phyloP scores from a whole-genome alignment of 2,329 filamentous ascomycete species.

The Cytospora mali region DNA sequence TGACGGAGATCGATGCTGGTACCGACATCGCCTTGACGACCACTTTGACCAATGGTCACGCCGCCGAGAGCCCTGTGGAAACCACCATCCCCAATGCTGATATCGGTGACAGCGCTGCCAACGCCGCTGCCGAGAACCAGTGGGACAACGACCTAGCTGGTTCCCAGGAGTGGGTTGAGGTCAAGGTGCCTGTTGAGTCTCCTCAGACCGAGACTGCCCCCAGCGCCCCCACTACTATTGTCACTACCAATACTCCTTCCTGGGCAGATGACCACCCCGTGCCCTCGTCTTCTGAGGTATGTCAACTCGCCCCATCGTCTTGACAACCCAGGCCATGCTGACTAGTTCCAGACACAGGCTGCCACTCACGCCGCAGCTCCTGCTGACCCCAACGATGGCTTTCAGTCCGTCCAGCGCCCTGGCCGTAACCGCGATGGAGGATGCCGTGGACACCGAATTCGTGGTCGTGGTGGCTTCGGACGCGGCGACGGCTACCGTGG shows the following conservation, averaged over 20 bases:
- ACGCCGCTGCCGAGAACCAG: conserved; percentile 65
- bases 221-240: conserved; percentile 64
- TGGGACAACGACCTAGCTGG: conserved; percentile 61
- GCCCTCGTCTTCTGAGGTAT: conserved; percentile 42
- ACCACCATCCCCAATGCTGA: conserved; percentile 52
- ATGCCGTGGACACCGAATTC: conserved; percentile 49
- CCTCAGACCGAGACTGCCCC: conserved; percentile 72
- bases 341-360: conserved; percentile 19
- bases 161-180: conserved; percentile 71
- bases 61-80: conserved; percentile 35
- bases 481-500: conserved; percentile 46
- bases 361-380: conserved; percentile 40
- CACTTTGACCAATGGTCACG: conserved; percentile 44
- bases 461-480: conserved; percentile 53
- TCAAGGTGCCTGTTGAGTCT: conserved; percentile 70
- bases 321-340: conserved; percentile 4
- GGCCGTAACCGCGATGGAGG: conserved; percentile 56
- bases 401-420: conserved; percentile 69
- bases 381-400: conserved; percentile 62
- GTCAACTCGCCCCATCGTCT: conserved; percentile 5
- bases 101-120: conserved; percentile 56
- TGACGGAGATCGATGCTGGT: conserved; percentile 66
- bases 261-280: conserved; percentile 83
- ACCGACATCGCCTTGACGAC: conserved; percentile 47
- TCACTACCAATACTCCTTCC: conserved; percentile 61